Evolutionary conservation across 257 asterid species (phyloP), one percentile per base, ranked within the genome.

Genomic region (Buddleja alternifolia): DNA sequence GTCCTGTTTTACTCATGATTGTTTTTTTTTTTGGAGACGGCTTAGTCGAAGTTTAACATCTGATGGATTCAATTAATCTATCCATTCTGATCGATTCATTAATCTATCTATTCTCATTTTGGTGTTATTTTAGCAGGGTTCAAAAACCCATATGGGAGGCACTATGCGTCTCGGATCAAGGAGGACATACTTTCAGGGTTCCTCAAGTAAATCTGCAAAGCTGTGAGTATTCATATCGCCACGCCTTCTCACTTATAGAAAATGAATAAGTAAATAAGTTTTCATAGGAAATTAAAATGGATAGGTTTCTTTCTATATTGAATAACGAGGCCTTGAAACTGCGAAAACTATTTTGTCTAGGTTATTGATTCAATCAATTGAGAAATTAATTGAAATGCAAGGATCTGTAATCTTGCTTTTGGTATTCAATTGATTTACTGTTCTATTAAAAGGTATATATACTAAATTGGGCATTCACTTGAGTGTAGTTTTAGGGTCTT

Each of bases 91-190:
- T 21, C 9, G 10, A 21, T 60, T 45, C 36, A 64, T 15, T 10
- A 44, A 51, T 52, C 17, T 37, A 46, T 46, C 51, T 51, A 4
- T 41, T 71, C 65, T 68, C 62, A 46, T 63, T n/a, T 65, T 69
- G 59, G 51, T 54, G 55, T 67, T 11, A 23, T 67, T 60, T 70
- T 66, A 57, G 55, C 82, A 86, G 93, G 93, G 93, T 44, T 88
- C 96, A 55, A 86, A 78, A 78, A 84, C 93, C 46, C 96, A 88
- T 74, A 84, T 86, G 96, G 93, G 96, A 78, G 96, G 90, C 64
- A 88, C 96, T 17, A 88, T 88, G 96, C 90, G 93, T 66, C 93
- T 88, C 5, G 96, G 96, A 77, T 88, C 89, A 19, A 84, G 93
- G 86, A 88, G 88, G 75, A 88, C 93, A 63, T 86, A 62, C 75